Evolutionary conservation across 495 filamentous ascomycete genomes (phyloP).

Genomic region (Neurospora tetraspora): DNA sequence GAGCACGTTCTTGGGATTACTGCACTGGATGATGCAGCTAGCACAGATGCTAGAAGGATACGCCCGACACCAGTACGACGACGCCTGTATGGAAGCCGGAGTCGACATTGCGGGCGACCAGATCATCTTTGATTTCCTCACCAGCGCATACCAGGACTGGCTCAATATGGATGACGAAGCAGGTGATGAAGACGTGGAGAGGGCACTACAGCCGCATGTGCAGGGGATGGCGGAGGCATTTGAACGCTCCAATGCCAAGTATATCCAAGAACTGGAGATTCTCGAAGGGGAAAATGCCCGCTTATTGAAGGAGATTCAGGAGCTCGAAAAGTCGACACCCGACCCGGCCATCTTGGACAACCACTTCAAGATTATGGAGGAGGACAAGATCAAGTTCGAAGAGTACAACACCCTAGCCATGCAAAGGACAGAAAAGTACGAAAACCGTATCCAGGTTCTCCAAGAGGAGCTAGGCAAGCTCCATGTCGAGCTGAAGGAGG

Average conservation of each 20-base stretch:
- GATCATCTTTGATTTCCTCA: constrained; percentile 88
- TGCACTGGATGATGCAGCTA: constrained; percentile 99
- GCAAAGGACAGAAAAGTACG: constrained; percentile 74
- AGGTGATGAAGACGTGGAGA: constrained; percentile 68
- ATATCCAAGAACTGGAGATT: constrained; percentile 67
- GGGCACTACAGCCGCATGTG: constrained; percentile 69
- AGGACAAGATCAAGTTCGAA: constrained; percentile 85
- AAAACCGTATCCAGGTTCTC: constrained; percentile 61
- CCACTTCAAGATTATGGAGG: constrained; percentile 76
- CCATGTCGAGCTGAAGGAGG: constrained; percentile 62
- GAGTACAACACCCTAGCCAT: constrained; percentile 75
- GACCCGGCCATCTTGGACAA: constrained; percentile 76
- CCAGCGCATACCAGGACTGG: constrained; percentile 86
- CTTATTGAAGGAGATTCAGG: constrained; percentile 73
- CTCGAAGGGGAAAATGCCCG: constrained; percentile 75
- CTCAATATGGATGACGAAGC: constrained; percentile 79
- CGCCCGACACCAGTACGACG: constrained; percentile 64
- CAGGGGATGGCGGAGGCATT: constrained; percentile 86
- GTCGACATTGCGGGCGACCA: constrained; percentile 79
- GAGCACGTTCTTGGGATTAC: constrained; percentile 81
- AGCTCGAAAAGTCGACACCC: constrained; percentile 72
- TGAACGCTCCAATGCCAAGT: constrained; percentile 67
- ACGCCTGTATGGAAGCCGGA: constrained; percentile 74
- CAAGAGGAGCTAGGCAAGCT: constrained; percentile 72
- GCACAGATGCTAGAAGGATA: constrained; percentile 84